Conservation (phyloP, 2,329 filamentous ascomycete species). For the Aspergillus vadensis region DNA sequence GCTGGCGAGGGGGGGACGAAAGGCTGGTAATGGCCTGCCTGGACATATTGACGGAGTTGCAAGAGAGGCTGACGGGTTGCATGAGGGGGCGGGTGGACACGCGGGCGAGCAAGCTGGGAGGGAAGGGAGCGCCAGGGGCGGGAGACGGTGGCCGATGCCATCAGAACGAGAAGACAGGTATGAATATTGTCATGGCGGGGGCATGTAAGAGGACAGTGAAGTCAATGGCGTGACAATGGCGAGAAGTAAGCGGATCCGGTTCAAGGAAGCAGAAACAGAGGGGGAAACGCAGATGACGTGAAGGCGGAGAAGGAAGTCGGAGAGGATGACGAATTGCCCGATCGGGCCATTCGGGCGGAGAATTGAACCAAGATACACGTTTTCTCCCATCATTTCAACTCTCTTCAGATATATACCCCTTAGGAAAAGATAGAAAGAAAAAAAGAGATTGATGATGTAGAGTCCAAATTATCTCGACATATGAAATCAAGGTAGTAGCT, state of each 20-base stretch:
- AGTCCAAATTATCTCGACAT: too few species aligned
- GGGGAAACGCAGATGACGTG: neutral
- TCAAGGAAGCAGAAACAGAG: neutral
- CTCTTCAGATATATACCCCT: too few species aligned
- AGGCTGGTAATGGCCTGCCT: constrained; percentile 58
- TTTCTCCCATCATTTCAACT: too few species aligned
- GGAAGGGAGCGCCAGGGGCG: constrained; percentile 7
- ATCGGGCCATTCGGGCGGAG: neutral
- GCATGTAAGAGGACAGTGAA: neutral
- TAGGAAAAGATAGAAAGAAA: too few species aligned
- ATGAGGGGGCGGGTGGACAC: neutral
- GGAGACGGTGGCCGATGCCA: constrained; percentile 6
- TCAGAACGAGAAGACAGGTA: neutral
- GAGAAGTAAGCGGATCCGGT: neutral
- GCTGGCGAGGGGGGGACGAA: constrained; percentile 76
- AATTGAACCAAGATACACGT: neutral
- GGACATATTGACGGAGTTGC: constrained; percentile 27
- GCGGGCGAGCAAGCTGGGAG: constrained; percentile 10
- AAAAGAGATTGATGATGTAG: too few species aligned
- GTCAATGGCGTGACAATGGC: neutral
- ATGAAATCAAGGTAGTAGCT: too few species aligned
- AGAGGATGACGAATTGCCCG: neutral
- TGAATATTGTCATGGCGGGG: neutral
- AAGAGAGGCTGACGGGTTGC: neutral
- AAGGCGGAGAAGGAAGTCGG: neutral